Base-by-base conservation (phyloP, 768 basidiomycete species). In the Tricholoma flavovirens region DNA sequence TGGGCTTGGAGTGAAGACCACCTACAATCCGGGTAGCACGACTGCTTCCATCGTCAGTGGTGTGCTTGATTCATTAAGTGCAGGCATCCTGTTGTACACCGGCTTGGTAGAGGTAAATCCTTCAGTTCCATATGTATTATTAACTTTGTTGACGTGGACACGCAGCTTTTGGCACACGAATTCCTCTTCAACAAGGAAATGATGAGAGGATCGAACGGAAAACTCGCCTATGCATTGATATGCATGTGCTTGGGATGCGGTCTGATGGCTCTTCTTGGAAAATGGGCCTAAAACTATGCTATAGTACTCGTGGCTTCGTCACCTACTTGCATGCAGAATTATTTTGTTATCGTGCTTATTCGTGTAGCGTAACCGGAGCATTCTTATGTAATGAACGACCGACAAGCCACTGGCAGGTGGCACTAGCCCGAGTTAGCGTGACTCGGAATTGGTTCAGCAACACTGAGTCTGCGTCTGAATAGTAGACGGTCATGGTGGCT, bases 141-240 rank as follows among this genome's bases (percentile, higher is more conserved):
- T 19, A 21, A 9, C 24, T 36, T 48, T 24, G 54, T 36, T 67
- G 35, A 66, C 38, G 17, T 40, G 24, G 22, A 59, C 55, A 60
- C 64, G 24, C 60, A 88, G 86, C 79, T 97, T 0, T 78, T 98
- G 45, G 96, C 93, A 1, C 95, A 97, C 67, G 96, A 98, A 65
- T 97, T 98, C 72, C 66, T 98, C 38, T 93, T 96, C 73, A 93
- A 84, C 75, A 83, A 85, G 56, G 82, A 90, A 56, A 91, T 94
- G 87, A 83, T 87, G 68, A 76, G 81, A n/a, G 81, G 80, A 4
- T 83, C 84, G 5, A 83, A 81, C 53, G 64, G 69, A 24, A 83
- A 83, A 63, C 71, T 96, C n/a, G 70, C 77, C 0, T 96, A 90
- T 60, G 85, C 90, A 6, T 59, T 93, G 58, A 69, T 72, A n/a